These are phyloP conservation scores for Balakata baccata DNA, from an alignment of 345 rosid genomes.

Conservation along the genomic window DNA sequence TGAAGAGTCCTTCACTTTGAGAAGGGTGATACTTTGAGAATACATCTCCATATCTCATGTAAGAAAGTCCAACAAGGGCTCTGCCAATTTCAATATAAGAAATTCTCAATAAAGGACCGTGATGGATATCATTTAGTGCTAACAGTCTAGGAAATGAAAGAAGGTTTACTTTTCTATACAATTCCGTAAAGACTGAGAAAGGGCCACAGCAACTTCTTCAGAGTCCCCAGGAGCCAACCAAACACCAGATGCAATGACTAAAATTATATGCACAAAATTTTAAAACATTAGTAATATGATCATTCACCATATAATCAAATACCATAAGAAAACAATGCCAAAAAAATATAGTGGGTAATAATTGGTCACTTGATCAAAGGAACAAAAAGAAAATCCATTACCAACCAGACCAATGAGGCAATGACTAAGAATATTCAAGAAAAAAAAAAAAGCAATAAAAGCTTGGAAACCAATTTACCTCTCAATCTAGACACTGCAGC, in stretches of 20 bases:
- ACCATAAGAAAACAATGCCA: neutral
- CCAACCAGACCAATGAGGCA: neutral
- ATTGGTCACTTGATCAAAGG: neutral
- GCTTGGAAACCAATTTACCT: slow-evolving; percentile 42
- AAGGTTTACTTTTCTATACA: slow-evolving; percentile 76
- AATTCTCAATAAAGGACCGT: slow-evolving; percentile 4
- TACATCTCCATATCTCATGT: slow-evolving; percentile 95
- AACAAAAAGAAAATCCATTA: neutral
- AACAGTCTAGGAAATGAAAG: slow-evolving; percentile 15
- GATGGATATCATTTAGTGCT: slow-evolving; percentile 12
- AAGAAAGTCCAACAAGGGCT: slow-evolving; percentile 63
- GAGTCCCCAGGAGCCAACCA: slow-evolving; percentile 99
- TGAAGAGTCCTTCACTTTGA: slow-evolving; percentile 67
- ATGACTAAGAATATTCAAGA: neutral
- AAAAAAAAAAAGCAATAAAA: neutral
- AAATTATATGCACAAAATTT: slow-evolving; percentile 15
- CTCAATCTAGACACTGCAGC: slow-evolving; percentile 78
- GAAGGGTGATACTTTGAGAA: slow-evolving; percentile 74
- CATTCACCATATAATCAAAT: slow-evolving; percentile 11
- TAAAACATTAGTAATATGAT: slow-evolving; percentile 4
- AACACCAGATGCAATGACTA: slow-evolving; percentile 89
- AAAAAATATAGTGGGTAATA: neutral
- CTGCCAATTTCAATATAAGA: slow-evolving; percentile 43
- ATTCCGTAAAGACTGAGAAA: slow-evolving; percentile 85
- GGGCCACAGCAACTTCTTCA: slow-evolving; percentile 92